Evolutionary conservation across 2,329 filamentous ascomycete species (phyloP), one percentile per base, ranked within the genome.

Genomic region (Falciphora oryzae): DNA sequence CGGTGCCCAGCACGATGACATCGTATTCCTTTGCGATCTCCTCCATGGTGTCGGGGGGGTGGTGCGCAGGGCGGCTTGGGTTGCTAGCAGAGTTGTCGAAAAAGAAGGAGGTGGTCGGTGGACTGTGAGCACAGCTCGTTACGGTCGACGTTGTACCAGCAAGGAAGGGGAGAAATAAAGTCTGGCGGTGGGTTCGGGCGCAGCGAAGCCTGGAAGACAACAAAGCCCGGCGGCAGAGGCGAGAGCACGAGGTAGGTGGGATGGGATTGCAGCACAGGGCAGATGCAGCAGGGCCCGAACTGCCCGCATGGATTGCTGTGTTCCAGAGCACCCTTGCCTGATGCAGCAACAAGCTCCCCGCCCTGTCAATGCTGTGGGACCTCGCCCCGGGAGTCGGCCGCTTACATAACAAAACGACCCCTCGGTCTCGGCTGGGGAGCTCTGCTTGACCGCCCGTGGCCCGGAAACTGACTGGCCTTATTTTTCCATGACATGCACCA

Each of bases 11-110:
- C 77, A 99, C 95, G 77, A 99, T 88, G 79, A 97, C 92, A 86
- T 99, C 95, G 86, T 99, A 99, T 81, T 97, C 93, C 76, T 92
- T 91, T 71, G 93, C 92, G 76, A 99, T 97, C 81, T 98, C 95
- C 77, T 98, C 95, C 95, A 98, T 98, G 80, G 68, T 85, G 67
- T 64, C 63, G 56, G 59, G 56, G 59, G 18, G 8, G 64, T 31
- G 27, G 50, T 6, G 14, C 18, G 18, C 22, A 22, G 50, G 14
- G 27, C 14, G 53, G 44, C n/a, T 25, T 57, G 22, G 38, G 14
- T 60, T 35, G 58, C 35, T 31, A 7, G 16, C 18, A 31, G 18
- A 28, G 10, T 22, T 16, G 22, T 31, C 28, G 38, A 22, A 38
- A 38, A 59, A 65, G 50, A 62, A 57, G 44, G 44, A n/a, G 16